These are phyloP conservation scores for Colletotrichum sp. DNA, from an alignment of 2,329 filamentous ascomycete species.

Conservation along the genomic window DNA sequence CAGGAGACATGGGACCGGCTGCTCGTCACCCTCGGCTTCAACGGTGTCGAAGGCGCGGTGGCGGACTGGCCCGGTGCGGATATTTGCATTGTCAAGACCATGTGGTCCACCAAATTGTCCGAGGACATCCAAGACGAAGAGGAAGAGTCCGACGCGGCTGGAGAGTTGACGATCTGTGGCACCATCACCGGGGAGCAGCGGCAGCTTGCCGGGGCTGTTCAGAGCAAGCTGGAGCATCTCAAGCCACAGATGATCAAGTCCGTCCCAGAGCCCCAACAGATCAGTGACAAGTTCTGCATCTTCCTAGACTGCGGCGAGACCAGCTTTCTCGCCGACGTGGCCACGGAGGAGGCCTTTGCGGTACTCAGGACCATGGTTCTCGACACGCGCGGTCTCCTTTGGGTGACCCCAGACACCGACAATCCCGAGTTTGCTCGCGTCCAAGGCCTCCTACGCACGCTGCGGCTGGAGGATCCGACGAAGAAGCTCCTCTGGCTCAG, in stretches of 20 bases:
- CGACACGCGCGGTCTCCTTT: background rate
- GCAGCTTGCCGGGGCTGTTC: rapidly evolving
- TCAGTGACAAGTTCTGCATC: background rate
- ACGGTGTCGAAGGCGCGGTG: background rate
- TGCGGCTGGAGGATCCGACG: background rate
- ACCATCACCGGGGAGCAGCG: background rate
- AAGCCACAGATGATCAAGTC: background rate
- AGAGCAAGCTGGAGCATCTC: background rate
- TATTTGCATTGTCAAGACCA: background rate
- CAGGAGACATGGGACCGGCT: conserved; percentile 24
- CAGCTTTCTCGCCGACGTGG: background rate
- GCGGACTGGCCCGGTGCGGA: background rate
- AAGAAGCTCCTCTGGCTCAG: background rate
- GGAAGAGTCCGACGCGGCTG: background rate
- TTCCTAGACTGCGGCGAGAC: background rate
- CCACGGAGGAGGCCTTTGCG: background rate
- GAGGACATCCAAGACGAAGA: background rate
- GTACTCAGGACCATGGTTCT: background rate
- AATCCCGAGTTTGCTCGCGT: background rate
- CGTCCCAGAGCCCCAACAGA: background rate
- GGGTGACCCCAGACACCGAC: background rate
- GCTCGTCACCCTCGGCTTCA: background rate
- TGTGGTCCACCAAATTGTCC: background rate
- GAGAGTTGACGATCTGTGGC: background rate
- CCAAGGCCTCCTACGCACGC: background rate